Conservation (phyloP, 805 yeast species). For the Candida xiaguanensis region DNA sequence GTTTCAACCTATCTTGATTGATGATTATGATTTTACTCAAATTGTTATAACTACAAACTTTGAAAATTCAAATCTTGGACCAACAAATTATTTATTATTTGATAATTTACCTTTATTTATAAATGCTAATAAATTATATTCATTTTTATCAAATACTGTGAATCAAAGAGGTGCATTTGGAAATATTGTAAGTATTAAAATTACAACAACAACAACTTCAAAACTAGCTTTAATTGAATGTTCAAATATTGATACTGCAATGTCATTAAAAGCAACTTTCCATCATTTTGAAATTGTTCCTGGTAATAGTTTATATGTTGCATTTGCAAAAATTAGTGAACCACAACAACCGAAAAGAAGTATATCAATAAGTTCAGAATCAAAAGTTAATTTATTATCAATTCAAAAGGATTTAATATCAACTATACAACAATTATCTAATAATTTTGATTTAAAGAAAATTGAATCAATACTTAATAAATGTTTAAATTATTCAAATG, state of each 20-base stretch:
- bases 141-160: slow-evolving; percentile 19
- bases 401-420: slow-evolving; percentile 20
- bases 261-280: slow-evolving; percentile 70
- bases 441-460: slow-evolving; percentile 30
- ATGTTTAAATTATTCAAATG: slow-evolving; percentile 35
- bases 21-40: slow-evolving; percentile 57
- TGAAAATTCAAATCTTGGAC: slow-evolving; percentile 66
- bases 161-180: slow-evolving; percentile 14
- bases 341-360: slow-evolving; percentile 1
- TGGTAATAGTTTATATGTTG: slow-evolving; percentile 71
- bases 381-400: slow-evolving; percentile 2
- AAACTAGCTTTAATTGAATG: slow-evolving; percentile 60
- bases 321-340: slow-evolving; percentile 68
- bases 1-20: slow-evolving; percentile 34
- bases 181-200: slow-evolving; percentile 17
- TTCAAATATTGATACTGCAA: slow-evolving; percentile 66
- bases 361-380: neutral
- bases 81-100: slow-evolving; percentile 72
- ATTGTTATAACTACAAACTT: slow-evolving; percentile 66
- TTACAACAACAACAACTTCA: slow-evolving; percentile 18
- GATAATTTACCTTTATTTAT: slow-evolving; percentile 78
- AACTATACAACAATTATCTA: slow-evolving; percentile 16
- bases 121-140: slow-evolving; percentile 41
- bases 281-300: slow-evolving; percentile 82
- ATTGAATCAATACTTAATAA: slow-evolving; percentile 42